Evolutionary conservation across 371 early-diverging fungal species (phyloP), one percentile per base, ranked within the genome.

Genomic region (Nematocida major): DNA sequence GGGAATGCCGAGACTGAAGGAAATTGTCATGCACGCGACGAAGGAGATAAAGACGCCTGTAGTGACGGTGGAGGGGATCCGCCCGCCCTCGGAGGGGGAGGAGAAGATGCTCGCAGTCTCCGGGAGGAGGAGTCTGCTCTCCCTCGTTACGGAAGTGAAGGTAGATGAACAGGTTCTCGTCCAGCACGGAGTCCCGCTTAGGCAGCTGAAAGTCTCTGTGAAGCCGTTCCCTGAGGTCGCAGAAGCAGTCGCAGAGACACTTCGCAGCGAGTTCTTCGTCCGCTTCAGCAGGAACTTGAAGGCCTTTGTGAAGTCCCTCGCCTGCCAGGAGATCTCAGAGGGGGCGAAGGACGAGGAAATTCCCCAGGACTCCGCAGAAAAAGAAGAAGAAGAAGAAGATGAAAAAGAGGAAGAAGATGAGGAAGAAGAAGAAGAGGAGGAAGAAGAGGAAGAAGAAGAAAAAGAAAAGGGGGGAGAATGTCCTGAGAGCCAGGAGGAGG

Each of bases 11-110:
- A 92, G 99, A 87, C 88, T 99, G 59, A 90, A 95, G 82, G 99
- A 99, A 88, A 94, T 99, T 78, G 90, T 99, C 81, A 96, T 97
- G 95, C 93, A 93, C 0, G 97, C 97, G 20, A 92, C 93, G n/a
- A 87, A 88, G 34, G 86, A 88, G 26, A 92, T 93, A 80, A 90
- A 93, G 83, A 96, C 96, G 0, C 98, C 97, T 0, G 86, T 90
- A 65, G 94, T 99, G 91, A 86, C 89, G 3, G 85, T 95, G 53
- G 91, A 91, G 28, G 84, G 95, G 50, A 86, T 84, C 24, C 80
- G 86, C 7, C 18, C 30, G 5, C 42, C 57, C 5, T 38, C 49
- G 3, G 28, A 9, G 20, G 32, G 20, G 32, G 66, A 59, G 32
- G 40, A 18, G 7, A 11, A 40, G 3, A 30, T 28, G 15, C 50